A percentile compares a stretch with the other conserved stretches of the same genome.
phyloP scores from a whole-genome alignment of 495 filamentous ascomycete genomes.

The Talaromyces ruber region DNA sequence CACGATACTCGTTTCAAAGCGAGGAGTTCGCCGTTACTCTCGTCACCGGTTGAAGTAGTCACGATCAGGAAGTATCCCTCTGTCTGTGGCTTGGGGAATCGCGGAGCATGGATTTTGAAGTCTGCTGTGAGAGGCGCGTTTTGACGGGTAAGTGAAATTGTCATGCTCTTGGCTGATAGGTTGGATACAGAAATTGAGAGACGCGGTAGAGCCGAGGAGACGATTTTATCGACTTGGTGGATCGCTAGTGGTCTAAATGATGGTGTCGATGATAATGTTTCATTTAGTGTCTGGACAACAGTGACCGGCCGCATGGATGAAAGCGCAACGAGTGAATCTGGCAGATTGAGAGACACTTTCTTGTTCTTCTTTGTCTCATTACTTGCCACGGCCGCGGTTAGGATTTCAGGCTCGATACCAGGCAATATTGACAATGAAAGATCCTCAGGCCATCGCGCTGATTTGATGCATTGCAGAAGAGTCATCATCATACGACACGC shows the following conservation, averaged over 20 bases:
- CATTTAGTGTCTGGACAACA: neutral
- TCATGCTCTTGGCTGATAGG: constrained; percentile 51
- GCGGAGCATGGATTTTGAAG: constrained; percentile 71
- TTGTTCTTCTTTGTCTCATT: constrained; percentile 22
- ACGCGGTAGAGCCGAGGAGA: constrained; percentile 54
- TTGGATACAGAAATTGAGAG: constrained; percentile 54
- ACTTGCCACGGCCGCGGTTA: constrained; percentile 18
- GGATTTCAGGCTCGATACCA: constrained; percentile 49
- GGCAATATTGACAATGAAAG: constrained; percentile 72
- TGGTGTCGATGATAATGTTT: neutral
- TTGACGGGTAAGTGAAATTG: constrained; percentile 52
- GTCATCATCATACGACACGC: constrained; percentile 71
- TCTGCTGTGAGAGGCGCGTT: constrained; percentile 57
- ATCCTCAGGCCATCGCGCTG: constrained; percentile 83
- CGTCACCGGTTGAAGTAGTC: constrained; percentile 32
- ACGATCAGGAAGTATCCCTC: constrained; percentile 89
- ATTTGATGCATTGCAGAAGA: constrained; percentile 86
- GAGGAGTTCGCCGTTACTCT: constrained; percentile 60
- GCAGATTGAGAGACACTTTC: constrained; percentile 13
- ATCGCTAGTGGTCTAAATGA: neutral
- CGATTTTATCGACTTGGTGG: constrained; percentile 46
- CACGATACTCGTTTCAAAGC: constrained; percentile 81
- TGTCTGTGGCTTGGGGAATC: constrained; percentile 88
- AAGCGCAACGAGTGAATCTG: constrained; percentile 17
- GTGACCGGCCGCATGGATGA: neutral